These are phyloP conservation scores for Hortaea sp. DNA, from an alignment of 2,329 filamentous ascomycete genomes.

Conservation along the genomic window DNA sequence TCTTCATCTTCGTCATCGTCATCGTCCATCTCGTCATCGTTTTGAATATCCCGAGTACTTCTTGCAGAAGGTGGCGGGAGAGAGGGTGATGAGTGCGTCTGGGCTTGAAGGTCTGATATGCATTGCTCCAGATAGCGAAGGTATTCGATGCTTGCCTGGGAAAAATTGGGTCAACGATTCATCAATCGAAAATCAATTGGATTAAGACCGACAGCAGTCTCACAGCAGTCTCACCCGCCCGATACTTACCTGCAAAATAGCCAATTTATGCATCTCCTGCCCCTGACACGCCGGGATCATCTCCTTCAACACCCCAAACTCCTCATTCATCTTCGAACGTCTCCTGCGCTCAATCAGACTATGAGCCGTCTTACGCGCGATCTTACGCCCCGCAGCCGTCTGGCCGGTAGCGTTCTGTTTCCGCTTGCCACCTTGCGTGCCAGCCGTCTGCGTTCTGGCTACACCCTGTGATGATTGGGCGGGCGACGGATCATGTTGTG, in stretches of 20 bases:
- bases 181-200: not conserved
- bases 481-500: conserved; percentile 18
- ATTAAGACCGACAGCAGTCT: too few species aligned
- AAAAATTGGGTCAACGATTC: conserved; percentile 1
- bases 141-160: conserved; percentile 91
- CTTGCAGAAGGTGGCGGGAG: conserved; percentile 9
- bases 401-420: conserved; percentile 61
- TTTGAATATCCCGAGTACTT: conserved; percentile 20
- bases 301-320: conserved; percentile 83
- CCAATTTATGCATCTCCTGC: conserved; percentile 93
- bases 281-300: conserved; percentile 95
- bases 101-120: conserved; percentile 64
- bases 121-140: conserved; percentile 89
- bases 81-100: conserved; percentile 23
- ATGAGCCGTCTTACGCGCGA: conserved; percentile 90
- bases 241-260: conserved; percentile 79
- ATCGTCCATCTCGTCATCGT: conserved; percentile 28
- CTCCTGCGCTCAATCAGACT: conserved; percentile 84
- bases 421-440: conserved; percentile 49
- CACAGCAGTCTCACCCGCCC: not conserved
- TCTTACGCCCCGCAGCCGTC: conserved; percentile 84
- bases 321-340: conserved; percentile 97
- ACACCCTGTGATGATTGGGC: conserved; percentile 5
- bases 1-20: conserved; percentile 48
- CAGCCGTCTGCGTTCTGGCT: conserved; percentile 10